Percentiles rank a stretch among this genome's conserved stretches.
Evolutionary conservation across 2,329 filamentous ascomycete genomes (phyloP).

Genomic region (Alternaria solani): DNA sequence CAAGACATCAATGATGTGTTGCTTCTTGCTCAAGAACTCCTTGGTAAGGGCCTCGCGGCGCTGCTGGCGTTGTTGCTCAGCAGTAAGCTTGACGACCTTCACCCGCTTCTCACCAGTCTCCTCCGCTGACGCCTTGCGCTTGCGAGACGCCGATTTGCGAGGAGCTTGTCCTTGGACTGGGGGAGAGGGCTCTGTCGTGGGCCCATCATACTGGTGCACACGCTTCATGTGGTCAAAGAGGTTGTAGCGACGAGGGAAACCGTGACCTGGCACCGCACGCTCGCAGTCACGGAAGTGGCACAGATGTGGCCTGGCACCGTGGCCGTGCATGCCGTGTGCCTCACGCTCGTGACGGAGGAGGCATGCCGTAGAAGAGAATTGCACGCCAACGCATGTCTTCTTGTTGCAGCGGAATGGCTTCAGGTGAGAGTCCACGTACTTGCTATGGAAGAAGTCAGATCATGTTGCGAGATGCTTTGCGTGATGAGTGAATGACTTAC

Average conservation of each 20-base stretch:
- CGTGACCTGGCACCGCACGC: slow-evolving; percentile 79
- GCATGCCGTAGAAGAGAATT: slow-evolving; percentile 95
- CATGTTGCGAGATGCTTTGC: not conserved
- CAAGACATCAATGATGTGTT: slow-evolving; percentile 45
- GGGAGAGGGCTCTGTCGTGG: slow-evolving; percentile 44
- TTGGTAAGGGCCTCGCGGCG: slow-evolving; percentile 41
- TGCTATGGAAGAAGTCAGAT: slow-evolving; percentile 64
- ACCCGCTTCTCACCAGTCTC: slow-evolving; percentile 46
- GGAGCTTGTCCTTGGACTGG: slow-evolving; percentile 34
- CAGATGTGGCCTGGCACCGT: slow-evolving; percentile 89
- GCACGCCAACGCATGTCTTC: slow-evolving; percentile 79
- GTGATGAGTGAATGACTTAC: slow-evolving; percentile 63
- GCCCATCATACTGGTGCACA: slow-evolving; percentile 72
- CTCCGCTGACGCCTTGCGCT: slow-evolving; percentile 47
- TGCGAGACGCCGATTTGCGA: slow-evolving; percentile 42
- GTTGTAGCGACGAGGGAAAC: slow-evolving; percentile 96
- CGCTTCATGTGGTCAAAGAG: slow-evolving; percentile 96
- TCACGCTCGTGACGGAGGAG: slow-evolving; percentile 94
- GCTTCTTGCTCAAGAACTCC: slow-evolving; percentile 47
- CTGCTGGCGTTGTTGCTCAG: slow-evolving; percentile 47
- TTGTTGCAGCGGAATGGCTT: slow-evolving; percentile 97
- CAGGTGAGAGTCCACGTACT: slow-evolving; percentile 95
- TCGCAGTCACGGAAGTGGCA: slow-evolving; percentile 91
- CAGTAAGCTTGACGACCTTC: slow-evolving; percentile 41
- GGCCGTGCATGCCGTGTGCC: slow-evolving; percentile 93